Conservation (phyloP, 805 yeast species). For the Yamadazyma paraphyllophila region DNA sequence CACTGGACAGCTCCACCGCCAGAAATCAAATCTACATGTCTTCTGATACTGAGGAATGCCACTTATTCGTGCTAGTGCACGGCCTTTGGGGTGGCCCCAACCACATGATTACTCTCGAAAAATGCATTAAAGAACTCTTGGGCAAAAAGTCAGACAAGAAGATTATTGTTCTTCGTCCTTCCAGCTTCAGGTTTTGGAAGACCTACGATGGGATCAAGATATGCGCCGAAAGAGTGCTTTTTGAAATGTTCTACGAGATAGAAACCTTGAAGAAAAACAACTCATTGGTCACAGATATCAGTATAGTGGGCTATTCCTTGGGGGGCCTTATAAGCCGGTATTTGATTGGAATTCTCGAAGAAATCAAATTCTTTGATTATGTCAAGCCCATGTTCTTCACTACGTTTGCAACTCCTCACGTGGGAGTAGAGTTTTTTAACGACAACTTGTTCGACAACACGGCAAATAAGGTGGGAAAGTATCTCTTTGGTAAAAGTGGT, state of each 20-base stretch:
- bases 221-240: constrained; percentile 33
- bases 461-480: constrained; percentile 33
- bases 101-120: constrained; percentile 39
- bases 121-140: constrained; percentile 26
- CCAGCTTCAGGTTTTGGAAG: constrained; percentile 43
- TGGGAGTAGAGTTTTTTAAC: constrained; percentile 39
- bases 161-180: constrained; percentile 36
- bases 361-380: constrained; percentile 32
- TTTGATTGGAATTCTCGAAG: constrained; percentile 58
- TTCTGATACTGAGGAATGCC: constrained; percentile 18
- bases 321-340: constrained; percentile 87
- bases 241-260: constrained; percentile 40
- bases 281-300: constrained; percentile 55
- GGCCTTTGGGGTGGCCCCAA: constrained; percentile 46
- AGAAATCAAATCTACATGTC: too few relatives aligned
- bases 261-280: constrained; percentile 33
- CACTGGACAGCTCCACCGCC: too few relatives aligned
- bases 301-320: constrained; percentile 82
- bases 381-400: constrained; percentile 38
- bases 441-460: constrained; percentile 28
- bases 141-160: constrained; percentile 22
- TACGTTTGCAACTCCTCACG: constrained; percentile 46
- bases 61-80: constrained; percentile 40
- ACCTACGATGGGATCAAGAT: constrained; percentile 42
- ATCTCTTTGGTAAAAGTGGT: constrained; percentile 38